Conservation (phyloP, 78 protist genomes). For the slime mould (Dictyostelium discoideum) region DNA sequence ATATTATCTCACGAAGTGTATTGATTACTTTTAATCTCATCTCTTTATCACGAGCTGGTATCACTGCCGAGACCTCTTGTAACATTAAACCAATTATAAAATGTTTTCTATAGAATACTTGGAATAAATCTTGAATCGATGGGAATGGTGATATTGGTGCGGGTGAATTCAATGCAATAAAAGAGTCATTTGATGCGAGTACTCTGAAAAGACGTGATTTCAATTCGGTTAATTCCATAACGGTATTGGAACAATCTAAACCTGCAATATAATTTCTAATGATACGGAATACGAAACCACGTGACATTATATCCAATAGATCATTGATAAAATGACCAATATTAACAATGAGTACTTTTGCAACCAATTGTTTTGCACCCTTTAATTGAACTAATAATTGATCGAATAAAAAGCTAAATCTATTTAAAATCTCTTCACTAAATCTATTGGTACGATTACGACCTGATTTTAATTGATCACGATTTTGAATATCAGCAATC, state of each 20-base stretch:
- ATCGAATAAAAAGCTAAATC: constrained; percentile 32
- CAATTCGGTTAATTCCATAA: constrained; percentile 46
- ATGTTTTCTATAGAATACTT: constrained; percentile 44
- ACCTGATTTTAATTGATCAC: constrained; percentile 5
- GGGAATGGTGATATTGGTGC: constrained; percentile 4
- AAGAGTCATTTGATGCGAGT: constrained; percentile 26
- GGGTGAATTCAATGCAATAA: constrained; percentile 71
- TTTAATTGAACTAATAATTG: constrained; percentile 21
- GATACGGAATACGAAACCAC: constrained; percentile 52
- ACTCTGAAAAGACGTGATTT: constrained; percentile 58
- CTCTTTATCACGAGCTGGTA: constrained; percentile 16
- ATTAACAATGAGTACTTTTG: constrained; percentile 29
- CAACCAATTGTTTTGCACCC: constrained; percentile 11
- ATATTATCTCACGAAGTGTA: constrained; percentile 40
- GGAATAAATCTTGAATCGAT: neutral
- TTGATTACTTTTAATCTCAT: constrained; percentile 32
- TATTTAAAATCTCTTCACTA: constrained; percentile 1
- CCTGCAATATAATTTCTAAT: constrained; percentile 32
- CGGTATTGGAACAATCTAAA: constrained; percentile 5
- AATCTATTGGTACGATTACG: constrained; percentile 55
- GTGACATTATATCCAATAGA: constrained; percentile 34
- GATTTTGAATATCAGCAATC: constrained; percentile 46
- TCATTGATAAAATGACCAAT: constrained; percentile 56
- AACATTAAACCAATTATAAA: constrained; percentile 66
- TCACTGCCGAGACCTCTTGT: constrained; percentile 45